These are phyloP conservation scores for Sherardia arvensis DNA, from an alignment of 257 asterid genomes.

Conservation along the genomic window DNA sequence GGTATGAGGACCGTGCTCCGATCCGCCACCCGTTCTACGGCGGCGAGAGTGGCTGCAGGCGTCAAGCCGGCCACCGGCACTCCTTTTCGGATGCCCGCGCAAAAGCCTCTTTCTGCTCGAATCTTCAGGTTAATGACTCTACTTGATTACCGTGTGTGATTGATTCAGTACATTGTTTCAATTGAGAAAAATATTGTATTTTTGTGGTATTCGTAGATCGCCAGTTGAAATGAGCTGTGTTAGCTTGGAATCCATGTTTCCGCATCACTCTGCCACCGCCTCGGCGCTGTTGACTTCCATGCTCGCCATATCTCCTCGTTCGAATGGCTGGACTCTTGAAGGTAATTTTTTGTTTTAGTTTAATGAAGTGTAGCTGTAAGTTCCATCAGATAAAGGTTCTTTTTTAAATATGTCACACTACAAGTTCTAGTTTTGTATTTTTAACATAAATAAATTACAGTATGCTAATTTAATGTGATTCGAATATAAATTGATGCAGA, in stretches of 20 bases:
- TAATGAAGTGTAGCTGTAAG: too few species aligned
- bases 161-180: neutral
- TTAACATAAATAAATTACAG: too few species aligned
- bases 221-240: slow-evolving; percentile 32
- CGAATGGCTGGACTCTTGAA: slow-evolving; percentile 28
- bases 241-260: slow-evolving; percentile 21
- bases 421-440: too few species aligned
- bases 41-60: neutral
- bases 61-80: neutral
- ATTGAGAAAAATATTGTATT: neutral
- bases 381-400: neutral
- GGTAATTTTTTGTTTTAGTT: slow-evolving; percentile 1
- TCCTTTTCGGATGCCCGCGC: neutral
- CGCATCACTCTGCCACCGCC: slow-evolving; percentile 29
- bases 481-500: neutral
- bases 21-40: slow-evolving; percentile 1
- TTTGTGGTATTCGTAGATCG: slow-evolving; percentile 7
- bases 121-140: neutral
- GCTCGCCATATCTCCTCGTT: slow-evolving; percentile 24
- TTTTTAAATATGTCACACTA: too few species aligned
- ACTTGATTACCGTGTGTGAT: neutral
- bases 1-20: neutral
- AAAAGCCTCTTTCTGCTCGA: slow-evolving; percentile 1
- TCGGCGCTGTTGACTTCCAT: slow-evolving; percentile 30
- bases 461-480: too few species aligned